Percentiles rank a stretch among this genome's conserved stretches.
Evolutionary conservation across 2,329 filamentous ascomycete species (phyloP).

Genomic region (Fusarium dlaminii): DNA sequence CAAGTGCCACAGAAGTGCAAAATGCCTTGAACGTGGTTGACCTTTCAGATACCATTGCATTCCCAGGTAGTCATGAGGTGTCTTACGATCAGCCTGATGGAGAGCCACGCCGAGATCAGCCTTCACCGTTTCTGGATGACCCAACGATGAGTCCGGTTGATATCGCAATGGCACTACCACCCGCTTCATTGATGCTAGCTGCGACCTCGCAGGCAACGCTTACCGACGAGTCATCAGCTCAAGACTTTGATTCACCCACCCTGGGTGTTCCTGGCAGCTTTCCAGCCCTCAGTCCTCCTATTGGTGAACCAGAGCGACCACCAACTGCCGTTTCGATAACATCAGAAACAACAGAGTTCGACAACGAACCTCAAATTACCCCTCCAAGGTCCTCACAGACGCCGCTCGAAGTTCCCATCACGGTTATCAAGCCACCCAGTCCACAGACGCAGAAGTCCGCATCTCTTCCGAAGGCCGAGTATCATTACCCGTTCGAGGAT

Average conservation of each 20-base stretch:
- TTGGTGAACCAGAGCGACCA: constrained; percentile 59
- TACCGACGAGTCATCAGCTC: constrained; percentile 12
- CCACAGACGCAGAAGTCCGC: constrained; percentile 37
- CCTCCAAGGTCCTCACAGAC: constrained; percentile 52
- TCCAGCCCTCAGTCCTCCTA: constrained; percentile 52
- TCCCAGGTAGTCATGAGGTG: constrained; percentile 12
- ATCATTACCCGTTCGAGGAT: constrained; percentile 62
- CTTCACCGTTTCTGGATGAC: constrained; percentile 34
- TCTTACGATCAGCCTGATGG: constrained; percentile 11
- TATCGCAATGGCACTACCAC: constrained; percentile 38
- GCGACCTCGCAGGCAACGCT: constrained; percentile 19
- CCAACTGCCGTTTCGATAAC: constrained; percentile 66
- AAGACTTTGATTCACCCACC: constrained; percentile 67
- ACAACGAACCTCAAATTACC: constrained; percentile 75
- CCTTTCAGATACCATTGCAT: constrained; percentile 3
- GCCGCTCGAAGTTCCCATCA: constrained; percentile 39
- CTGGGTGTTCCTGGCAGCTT: constrained; percentile 74
- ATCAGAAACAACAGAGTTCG: constrained; percentile 76
- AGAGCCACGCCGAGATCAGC: constrained; percentile 13
- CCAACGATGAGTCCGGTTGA: constrained; percentile 35
- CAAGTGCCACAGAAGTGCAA: constrained; percentile 19
- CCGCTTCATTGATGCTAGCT: constrained; percentile 30
- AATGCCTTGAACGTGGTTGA: constrained; percentile 25
- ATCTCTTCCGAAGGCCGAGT: constrained; percentile 51
- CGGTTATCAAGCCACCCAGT: constrained; percentile 43